Evolutionary conservation across 1,284 basidiomycete genomes (phyloP).

Genomic region (Xerocomus nothofagi): DNA sequence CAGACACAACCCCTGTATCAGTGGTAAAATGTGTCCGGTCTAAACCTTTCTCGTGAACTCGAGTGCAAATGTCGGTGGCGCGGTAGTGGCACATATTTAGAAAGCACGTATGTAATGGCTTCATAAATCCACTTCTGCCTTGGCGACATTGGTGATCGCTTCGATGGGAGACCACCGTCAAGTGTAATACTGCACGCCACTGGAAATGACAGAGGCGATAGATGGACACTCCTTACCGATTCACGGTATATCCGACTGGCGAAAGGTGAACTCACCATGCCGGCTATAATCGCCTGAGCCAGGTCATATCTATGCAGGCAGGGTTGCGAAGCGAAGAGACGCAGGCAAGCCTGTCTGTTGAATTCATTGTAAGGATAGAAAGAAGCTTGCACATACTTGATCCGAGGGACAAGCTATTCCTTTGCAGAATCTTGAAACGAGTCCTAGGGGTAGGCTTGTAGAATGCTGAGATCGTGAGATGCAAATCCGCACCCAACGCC

Average conservation of each 20-base stretch:
- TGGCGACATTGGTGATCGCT: conserved; percentile 80
- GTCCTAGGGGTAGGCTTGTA: conserved; percentile 84
- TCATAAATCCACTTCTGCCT: conserved; percentile 60
- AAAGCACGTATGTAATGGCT: conserved; percentile 17
- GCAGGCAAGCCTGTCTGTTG: conserved; percentile 8
- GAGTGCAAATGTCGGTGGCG: conserved; percentile 6
- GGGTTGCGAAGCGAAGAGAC: conserved; percentile 79
- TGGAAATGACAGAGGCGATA: conserved; percentile 88
- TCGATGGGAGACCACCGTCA: conserved; percentile 95
- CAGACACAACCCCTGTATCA: conserved; percentile 89
- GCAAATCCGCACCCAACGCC: conserved; percentile 90
- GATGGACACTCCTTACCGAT: conserved; percentile 73
- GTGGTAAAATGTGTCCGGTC: conserved; percentile 22
- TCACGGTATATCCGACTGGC: conserved; percentile 84
- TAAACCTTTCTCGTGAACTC: conserved; percentile 7
- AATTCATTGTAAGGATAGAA: conserved; percentile 14
- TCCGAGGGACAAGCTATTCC: conserved; percentile 94
- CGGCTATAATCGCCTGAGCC: conserved; percentile 72
- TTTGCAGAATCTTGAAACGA: conserved; percentile 94
- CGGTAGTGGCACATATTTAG: conserved; percentile 29
- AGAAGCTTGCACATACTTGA: conserved; percentile 55
- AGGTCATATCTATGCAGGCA: conserved; percentile 80
- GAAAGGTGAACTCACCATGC: conserved; percentile 81
- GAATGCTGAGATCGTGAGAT: conserved; percentile 92
- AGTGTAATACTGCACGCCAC: conserved; percentile 95